Conservation (phyloP, 768 basidiomycete genomes). For the Hebeloma cylindrosporum region DNA sequence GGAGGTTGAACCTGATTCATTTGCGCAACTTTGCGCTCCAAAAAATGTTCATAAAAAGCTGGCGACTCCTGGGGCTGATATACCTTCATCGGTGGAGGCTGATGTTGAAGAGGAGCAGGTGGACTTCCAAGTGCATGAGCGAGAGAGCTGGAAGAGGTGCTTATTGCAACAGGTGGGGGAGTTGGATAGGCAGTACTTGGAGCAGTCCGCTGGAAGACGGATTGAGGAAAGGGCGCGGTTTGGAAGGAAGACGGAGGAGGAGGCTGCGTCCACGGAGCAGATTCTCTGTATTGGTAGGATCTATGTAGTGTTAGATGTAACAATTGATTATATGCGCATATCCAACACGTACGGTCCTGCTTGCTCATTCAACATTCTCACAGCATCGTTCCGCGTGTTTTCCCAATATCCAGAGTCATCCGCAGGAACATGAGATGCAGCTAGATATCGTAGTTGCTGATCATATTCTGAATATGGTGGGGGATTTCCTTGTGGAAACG, state of each 20-base stretch:
- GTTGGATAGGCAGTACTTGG: constrained; percentile 72
- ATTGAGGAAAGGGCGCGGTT: constrained; percentile 58
- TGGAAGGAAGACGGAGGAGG: constrained; percentile 51
- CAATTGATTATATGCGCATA: constrained; percentile 22
- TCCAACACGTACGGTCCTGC: constrained; percentile 43
- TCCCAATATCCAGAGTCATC: constrained; percentile 66
- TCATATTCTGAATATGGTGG: constrained; percentile 70
- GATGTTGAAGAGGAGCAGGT: constrained; percentile 15
- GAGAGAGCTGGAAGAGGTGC: constrained; percentile 69
- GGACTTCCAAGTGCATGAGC: constrained; percentile 63
- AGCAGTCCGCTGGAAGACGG: constrained; percentile 60
- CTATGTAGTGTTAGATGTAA: constrained; percentile 26
- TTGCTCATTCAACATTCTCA: constrained; percentile 58
- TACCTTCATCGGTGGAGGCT: constrained; percentile 25
- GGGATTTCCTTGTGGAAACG: constrained; percentile 40
- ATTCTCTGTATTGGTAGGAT: constrained; percentile 42
- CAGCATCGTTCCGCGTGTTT: constrained; percentile 56
- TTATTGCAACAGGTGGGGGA: constrained; percentile 65
- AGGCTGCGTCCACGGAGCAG: constrained; percentile 43
- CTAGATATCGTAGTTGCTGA: constrained; percentile 56
- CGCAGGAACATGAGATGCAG: constrained; percentile 42
- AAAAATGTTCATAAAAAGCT: constrained; percentile 65
- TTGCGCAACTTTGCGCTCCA: constrained; percentile 55
- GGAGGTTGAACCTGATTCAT: constrained; percentile 28
- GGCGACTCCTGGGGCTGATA: constrained; percentile 60